Evolutionary conservation across 2,329 filamentous ascomycete species (phyloP).

Genomic region (Rutstroemia sp.): DNA sequence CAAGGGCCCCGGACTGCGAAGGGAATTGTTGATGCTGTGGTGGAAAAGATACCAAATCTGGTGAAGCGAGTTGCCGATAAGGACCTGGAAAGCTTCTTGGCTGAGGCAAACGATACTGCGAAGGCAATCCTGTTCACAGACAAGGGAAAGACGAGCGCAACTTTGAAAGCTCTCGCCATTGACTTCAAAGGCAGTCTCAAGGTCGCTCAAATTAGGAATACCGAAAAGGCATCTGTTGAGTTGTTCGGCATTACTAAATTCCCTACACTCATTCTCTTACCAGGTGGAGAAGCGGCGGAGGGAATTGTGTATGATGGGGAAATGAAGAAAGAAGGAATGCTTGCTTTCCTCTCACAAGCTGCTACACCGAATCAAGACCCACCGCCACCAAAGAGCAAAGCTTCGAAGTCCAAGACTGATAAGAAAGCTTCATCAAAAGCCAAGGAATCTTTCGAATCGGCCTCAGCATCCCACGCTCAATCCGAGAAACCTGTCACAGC

Average conservation of each 20-base stretch:
- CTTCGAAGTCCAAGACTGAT: conserved; percentile 33
- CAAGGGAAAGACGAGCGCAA: conserved; percentile 78
- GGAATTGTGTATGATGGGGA: conserved; percentile 72
- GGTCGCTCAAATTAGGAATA: conserved; percentile 68
- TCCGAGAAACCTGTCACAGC: conserved; percentile 39
- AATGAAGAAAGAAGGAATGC: conserved; percentile 74
- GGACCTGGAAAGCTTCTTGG: conserved; percentile 68
- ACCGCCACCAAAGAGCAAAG: conserved; percentile 39
- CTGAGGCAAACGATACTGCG: conserved; percentile 56
- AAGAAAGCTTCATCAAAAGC: conserved; percentile 33
- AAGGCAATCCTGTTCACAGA: conserved; percentile 92
- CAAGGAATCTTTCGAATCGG: conserved; percentile 41
- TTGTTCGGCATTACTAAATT: conserved; percentile 71
- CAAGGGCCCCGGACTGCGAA: conserved; percentile 77
- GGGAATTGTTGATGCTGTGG: conserved; percentile 77
- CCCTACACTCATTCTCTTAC: conserved; percentile 74
- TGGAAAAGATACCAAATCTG: conserved; percentile 84
- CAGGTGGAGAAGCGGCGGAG: conserved; percentile 57
- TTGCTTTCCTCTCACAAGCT: conserved; percentile 74
- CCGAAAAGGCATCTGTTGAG: conserved; percentile 58
- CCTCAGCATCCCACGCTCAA: conserved; percentile 44
- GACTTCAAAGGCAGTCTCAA: conserved; percentile 78
- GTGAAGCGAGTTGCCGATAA: conserved; percentile 77
- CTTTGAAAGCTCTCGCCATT: conserved; percentile 78
- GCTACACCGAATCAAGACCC: conserved; percentile 75